A percentile compares a stretch with the other conserved stretches of the same genome.
Conservation (phyloP, 768 basidiomycete species). For the Lyophyllum shimeji region DNA sequence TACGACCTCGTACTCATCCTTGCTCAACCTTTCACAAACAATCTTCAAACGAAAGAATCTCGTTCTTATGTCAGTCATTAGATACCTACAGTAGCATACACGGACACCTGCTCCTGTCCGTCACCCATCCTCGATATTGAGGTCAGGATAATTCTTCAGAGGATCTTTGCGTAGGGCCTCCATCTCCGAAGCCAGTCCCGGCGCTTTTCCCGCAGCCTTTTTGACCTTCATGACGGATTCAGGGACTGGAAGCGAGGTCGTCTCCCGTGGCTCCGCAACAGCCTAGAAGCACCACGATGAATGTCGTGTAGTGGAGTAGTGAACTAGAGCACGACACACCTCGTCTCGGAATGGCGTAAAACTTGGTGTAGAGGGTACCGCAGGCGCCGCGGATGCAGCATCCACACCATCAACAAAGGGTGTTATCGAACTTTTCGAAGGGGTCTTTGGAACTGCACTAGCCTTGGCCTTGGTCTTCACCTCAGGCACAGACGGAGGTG, state of each 20-base stretch:
- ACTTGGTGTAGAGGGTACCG: constrained; percentile 46
- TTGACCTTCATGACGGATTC: constrained; percentile 72
- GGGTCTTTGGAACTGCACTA: constrained; percentile 27
- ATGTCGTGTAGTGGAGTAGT: background rate
- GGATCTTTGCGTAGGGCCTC: constrained; percentile 80
- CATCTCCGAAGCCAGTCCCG: constrained; percentile 57
- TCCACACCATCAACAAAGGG: constrained; percentile 39
- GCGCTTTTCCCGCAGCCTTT: constrained; percentile 41
- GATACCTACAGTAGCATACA: background rate
- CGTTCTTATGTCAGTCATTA: background rate
- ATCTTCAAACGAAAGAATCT: background rate
- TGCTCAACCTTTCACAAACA: background rate
- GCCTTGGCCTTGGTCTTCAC: constrained; percentile 23
- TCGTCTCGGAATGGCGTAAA: constrained; percentile 78
- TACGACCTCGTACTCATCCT: background rate
- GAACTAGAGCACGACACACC: constrained; percentile 35
- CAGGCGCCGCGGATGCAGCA: constrained; percentile 13
- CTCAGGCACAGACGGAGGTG: constrained; percentile 37
- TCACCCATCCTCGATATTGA: constrained; percentile 13
- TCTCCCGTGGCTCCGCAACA: constrained; percentile 26
- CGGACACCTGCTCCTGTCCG: background rate
- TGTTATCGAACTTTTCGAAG: constrained; percentile 30
- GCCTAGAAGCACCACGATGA: constrained; percentile 23
- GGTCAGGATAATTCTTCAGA: constrained; percentile 65
- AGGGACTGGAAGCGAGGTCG: constrained; percentile 29